phyloP scores from a whole-genome alignment of 495 filamentous ascomycete genomes.

The Tuber melanosporum region DNA sequence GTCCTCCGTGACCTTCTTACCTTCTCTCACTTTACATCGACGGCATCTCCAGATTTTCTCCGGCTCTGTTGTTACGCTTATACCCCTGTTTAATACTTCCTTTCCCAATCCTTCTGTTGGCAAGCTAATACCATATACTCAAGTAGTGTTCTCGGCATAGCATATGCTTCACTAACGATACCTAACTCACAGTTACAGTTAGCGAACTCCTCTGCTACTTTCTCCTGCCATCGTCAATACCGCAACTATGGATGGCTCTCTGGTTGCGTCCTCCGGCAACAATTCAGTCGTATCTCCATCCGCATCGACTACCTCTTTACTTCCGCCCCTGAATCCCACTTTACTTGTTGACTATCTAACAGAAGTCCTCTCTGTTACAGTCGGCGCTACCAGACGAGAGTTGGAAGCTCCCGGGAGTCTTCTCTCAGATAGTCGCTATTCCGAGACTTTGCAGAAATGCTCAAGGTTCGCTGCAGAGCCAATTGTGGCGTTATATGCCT shows the following conservation, averaged over 20 bases:
- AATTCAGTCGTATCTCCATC: slow-evolving; percentile 16
- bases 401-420: slow-evolving; percentile 74
- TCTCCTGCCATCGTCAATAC: neutral
- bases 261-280: slow-evolving; percentile 16
- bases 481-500: slow-evolving; percentile 80
- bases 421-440: slow-evolving; percentile 60
- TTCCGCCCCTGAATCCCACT: slow-evolving; percentile 47
- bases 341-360: slow-evolving; percentile 70
- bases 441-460: slow-evolving; percentile 79
- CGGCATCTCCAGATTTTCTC: slow-evolving; percentile 13
- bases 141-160: slow-evolving; percentile 19
- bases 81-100: slow-evolving; percentile 17
- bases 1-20: slow-evolving; percentile 4
- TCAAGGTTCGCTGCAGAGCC: slow-evolving; percentile 81
- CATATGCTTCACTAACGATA: slow-evolving; percentile 24
- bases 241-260: slow-evolving; percentile 33
- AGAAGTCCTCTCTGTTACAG: slow-evolving; percentile 69
- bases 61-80: slow-evolving; percentile 10
- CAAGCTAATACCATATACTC: neutral
- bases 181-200: slow-evolving; percentile 10
- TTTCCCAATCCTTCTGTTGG: slow-evolving; percentile 2
- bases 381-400: slow-evolving; percentile 76
- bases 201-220: slow-evolving; percentile 12
- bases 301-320: slow-evolving; percentile 25
- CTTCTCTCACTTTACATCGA: slow-evolving; percentile 9